Evolutionary conservation across 2,329 filamentous ascomycete species (phyloP), one percentile per base, ranked within the genome.

Genomic region (Pseudogymnoascus sp.): DNA sequence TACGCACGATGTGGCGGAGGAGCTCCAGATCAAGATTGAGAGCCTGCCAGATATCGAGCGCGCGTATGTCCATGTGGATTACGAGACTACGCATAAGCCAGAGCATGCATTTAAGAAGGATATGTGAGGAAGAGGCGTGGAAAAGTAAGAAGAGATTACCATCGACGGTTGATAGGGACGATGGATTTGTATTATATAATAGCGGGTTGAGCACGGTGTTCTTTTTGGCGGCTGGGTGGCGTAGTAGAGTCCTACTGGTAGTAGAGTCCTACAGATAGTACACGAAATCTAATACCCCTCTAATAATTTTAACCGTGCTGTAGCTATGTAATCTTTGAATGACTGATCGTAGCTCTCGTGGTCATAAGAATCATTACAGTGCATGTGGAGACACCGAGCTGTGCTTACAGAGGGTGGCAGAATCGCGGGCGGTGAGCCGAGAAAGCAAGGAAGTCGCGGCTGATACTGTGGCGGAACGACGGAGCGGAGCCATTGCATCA

Each of bases 11-110:
- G 84, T 97, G 11, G 93, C 94, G 0, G 94, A 99, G 75, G 91
- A 88, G 68, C 79, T 99, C 68, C 94, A 99, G 79, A 89, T 89
- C 64, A 97, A 97, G 78, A 79, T 97, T 2, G 94, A 99, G 80
- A 89, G 87, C 61, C 75, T 99, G 65, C 93, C 94, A 0, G 88
- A 96, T 71, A 87, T 97, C 8, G 94, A 97, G 80, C 79, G 94
- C 62, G 91, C 91, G 0, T 97, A 97, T 72, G 94, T 97, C 18
- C 94, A 99, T 73, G 92, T 97, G 16, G 94, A 99, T 74, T 97
- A 95, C 69, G 94, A 97, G 77, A 97, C 92, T 3, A 91, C 88
- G 16, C 94, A 97, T 74, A 92, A 94, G 74, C 93, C 93, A 0
- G 92, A 97, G 77, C 92, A 86, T 68, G 76, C 76, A 12, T 78